Percentiles rank a stretch among this genome's conserved stretches.
Conservation (phyloP, 352 stramenopile species). For the Phytophthora colocasiae region DNA sequence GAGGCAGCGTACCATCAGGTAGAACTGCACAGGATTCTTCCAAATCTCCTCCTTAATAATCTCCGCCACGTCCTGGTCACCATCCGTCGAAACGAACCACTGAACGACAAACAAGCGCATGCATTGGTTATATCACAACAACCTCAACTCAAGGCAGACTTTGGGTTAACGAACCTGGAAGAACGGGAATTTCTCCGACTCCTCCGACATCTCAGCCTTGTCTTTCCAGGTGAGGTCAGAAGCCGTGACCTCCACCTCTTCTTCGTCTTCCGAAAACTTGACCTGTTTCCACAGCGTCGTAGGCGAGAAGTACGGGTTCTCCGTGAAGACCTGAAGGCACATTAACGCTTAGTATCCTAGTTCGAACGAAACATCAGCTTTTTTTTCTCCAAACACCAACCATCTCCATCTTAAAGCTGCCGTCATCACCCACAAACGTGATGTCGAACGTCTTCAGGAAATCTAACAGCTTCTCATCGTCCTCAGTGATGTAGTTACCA, state of each 20-base stretch:
- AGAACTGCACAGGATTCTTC: conserved; percentile 77
- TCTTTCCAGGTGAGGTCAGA: conserved; percentile 71
- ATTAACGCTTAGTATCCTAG: conserved; percentile 2
- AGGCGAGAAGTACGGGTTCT: conserved; percentile 72
- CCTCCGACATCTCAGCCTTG: conserved; percentile 59
- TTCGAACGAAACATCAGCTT: neutral
- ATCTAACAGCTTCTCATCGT: conserved; percentile 64
- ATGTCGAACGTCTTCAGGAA: conserved; percentile 65
- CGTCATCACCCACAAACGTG: conserved; percentile 65
- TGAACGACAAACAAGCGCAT: conserved; percentile 20
- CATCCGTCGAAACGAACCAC: conserved; percentile 67
- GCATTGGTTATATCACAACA: conserved; percentile 6
- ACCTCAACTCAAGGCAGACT: neutral
- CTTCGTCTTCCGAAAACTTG: conserved; percentile 73
- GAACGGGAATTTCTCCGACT: conserved; percentile 54
- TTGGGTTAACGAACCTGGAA: conserved; percentile 46
- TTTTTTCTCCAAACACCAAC: conserved; percentile 27
- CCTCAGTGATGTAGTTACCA: conserved; percentile 47
- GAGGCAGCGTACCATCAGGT: conserved; percentile 36
- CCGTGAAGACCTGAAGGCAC: conserved; percentile 55
- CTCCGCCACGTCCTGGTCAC: conserved; percentile 67
- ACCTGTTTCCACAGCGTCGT: conserved; percentile 75
- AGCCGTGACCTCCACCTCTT: conserved; percentile 60
- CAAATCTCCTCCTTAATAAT: conserved; percentile 85
- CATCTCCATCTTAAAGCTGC: conserved; percentile 80